Base-by-base conservation (phyloP, 495 filamentous ascomycete species). In the Diplogelasinospora grovesii region DNA sequence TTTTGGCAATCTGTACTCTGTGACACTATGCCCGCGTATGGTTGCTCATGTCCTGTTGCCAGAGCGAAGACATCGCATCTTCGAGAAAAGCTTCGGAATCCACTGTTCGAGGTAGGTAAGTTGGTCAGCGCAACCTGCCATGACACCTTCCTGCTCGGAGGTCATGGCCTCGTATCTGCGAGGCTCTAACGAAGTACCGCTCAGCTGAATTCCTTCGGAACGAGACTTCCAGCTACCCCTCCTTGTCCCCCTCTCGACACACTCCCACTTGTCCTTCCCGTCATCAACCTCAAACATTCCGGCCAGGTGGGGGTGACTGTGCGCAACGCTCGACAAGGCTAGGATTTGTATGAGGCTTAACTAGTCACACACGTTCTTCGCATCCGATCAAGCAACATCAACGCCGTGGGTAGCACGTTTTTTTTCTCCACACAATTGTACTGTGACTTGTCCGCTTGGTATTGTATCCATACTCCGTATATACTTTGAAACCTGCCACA, bases 231-330 rank as follows among this genome's bases (percentile, higher is more conserved):
- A 4, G 35, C n/a, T 22, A 32, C 32, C 46, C 39, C 39, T 35
- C 31, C 43, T 24, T 39, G 21, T 30, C 31, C 18, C 13, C 19
- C 11, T 20, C 8, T n/a, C 11, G 16, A n/a, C n/a, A n/a, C n/a
- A 6, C 24, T 26, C 28, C 6, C 28, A 31, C 28, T n/a, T n/a
- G n/a, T n/a, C 27, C 34, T 30, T 11, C 13, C 16, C 36, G 27
- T 48, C 43, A 49, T 52, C 45, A 52, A 51, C 36, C 32, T 51
- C 52, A 51, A 49, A 46, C 52, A 47, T 19, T 3, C 14, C 27
- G 26, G 3, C n/a, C 13, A 14, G 34, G 26, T 16, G 34, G 33
- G 4, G 32, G 29, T 36, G 41, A 36, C 30, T 36, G 41, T 23
- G 24, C 26, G 27, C 10, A 18, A 15, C 11, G 31, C 31, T 22